Base-by-base conservation (phyloP, 345 rosid species). In the Hibiscus mutabilis region DNA sequence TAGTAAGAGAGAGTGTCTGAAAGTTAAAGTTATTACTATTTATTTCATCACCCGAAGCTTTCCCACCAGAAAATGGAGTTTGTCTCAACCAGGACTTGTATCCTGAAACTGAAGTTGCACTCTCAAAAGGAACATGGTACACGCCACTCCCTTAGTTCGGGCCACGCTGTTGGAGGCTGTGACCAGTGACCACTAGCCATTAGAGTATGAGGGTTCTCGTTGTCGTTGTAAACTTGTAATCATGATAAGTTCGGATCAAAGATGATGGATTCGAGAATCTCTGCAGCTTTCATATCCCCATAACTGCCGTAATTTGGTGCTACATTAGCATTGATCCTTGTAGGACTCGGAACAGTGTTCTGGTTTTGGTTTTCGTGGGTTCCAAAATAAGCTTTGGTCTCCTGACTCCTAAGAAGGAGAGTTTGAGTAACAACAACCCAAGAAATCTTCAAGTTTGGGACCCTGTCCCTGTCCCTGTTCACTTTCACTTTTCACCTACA, bases 371-470 rank as follows among this genome's bases (percentile, higher is more conserved):
- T n/a, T n/a, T n/a, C n/a, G n/a, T n/a, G n/a, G n/a, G n/a, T n/a
- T n/a, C n/a, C n/a, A n/a, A n/a, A n/a, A n/a, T n/a, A n/a, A n/a
- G n/a, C n/a, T n/a, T n/a, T n/a, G n/a, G n/a, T n/a, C n/a, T n/a
- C n/a, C n/a, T n/a, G n/a, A n/a, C n/a, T n/a, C n/a, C n/a, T n/a
- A n/a, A n/a, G n/a, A n/a, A n/a, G n/a, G n/a, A n/a, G n/a, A n/a
- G n/a, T n/a, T n/a, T n/a, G n/a, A n/a, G n/a, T n/a, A n/a, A n/a
- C n/a, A n/a, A n/a, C n/a, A n/a, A n/a, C n/a, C n/a, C n/a, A n/a
- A n/a, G n/a, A n/a, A n/a, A n/a, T n/a, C n/a, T n/a, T n/a, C 98
- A 13, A 90, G 90, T 79, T 88, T 90, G 53, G 90, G 88, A 47
- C 79, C 86, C 6, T n/a, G n/a, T n/a, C n/a, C n/a, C n/a, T 35